A percentile compares a stretch with the other conserved stretches of the same genome.
phyloP scores from a whole-genome alignment of 1,284 basidiomycete genomes.

The Papiliotrema nemorosa region DNA sequence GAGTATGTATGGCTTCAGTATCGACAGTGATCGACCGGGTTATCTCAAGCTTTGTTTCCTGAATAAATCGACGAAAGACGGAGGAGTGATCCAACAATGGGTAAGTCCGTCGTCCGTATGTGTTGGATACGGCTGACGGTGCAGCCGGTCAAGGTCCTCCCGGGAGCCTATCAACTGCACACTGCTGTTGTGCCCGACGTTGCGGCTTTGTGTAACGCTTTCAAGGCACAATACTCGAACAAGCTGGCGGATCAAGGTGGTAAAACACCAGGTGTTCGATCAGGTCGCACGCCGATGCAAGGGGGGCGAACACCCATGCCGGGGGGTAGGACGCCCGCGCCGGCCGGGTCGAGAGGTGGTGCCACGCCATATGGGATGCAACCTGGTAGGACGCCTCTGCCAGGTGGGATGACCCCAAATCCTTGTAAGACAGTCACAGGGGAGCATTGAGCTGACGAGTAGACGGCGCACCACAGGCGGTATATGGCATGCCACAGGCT shows the following conservation, averaged over 20 bases:
- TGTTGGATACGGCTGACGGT: constrained; percentile 2
- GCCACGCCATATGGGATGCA: neutral
- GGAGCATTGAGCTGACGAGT: neutral
- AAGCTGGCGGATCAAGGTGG: constrained; percentile 56
- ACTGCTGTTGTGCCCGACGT: constrained; percentile 84
- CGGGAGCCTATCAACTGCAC: constrained; percentile 84
- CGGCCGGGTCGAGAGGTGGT: neutral
- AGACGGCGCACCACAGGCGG: neutral
- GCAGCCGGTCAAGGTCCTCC: constrained; percentile 81
- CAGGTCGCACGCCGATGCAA: constrained; percentile 64
- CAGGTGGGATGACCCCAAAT: neutral
- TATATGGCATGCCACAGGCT: constrained; percentile 10
- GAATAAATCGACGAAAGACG: constrained; percentile 68
- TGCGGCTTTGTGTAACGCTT: constrained; percentile 87
- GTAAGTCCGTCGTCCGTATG: constrained; percentile 51
- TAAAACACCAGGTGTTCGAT: constrained; percentile 65
- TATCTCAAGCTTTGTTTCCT: constrained; percentile 94
- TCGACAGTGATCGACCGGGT: constrained; percentile 85
- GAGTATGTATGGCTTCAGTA: constrained; percentile 92
- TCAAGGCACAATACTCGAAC: constrained; percentile 72
- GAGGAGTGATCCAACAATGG: constrained; percentile 70
- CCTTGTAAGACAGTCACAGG: neutral
- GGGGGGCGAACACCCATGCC: constrained; percentile 60
- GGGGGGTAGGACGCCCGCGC: constrained; percentile 22
- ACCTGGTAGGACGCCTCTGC: too few species aligned